Evolutionary conservation across 306 rosid genomes (phyloP), one percentile per base, ranked within the genome.

Genomic region (Castanopsis chinensis): DNA sequence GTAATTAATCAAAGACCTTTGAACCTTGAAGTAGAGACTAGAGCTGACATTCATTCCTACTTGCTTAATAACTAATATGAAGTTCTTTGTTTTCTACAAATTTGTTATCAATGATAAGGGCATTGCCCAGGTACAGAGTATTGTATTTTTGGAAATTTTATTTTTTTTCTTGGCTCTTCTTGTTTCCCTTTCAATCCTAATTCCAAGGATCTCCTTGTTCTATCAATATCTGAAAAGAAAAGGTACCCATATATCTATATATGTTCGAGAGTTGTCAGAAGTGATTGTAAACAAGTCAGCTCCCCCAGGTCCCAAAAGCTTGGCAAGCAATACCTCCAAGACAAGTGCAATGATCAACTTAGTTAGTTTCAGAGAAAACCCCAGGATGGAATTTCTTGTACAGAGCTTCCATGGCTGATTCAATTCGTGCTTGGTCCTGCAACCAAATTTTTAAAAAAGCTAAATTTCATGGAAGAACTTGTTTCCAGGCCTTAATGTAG

Each of bases 371-470:
- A 25, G 52, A 7, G 89, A 92, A 92, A 32, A 90, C 90, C 33
- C 83, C 90, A 0, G 86, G 82, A 43, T 76, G 82, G 86, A 92
- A 91, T 85, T 91, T 92, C 79, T 85, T 84, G 81, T 78, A 60
- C 80, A 91, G 82, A 11, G 90, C 85, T 74, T 80, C 87, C 45
- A 82, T 68, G 20, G 96, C 98, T 35, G 78, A 83, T 80, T 88
- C 87, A 32, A 91, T 80, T 35, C 93, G 90, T 20, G 84, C 79
- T 82, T 79, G 79, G 76, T 91, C 92, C 99, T 95, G 91, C 27
- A 75, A 78, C 77, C 72, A 80, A 80, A 75, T 76, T 45, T 51
- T 18, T 18, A 4, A 4, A 57, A 73, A 18, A n/a, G 30, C 12
- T 75, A 32, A 74, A 19, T 53, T 23, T 60, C 70, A 76, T n/a